Evolutionary conservation across 202 grass and related monocot species (phyloP).

Genomic region (Panicum virgatum): DNA sequence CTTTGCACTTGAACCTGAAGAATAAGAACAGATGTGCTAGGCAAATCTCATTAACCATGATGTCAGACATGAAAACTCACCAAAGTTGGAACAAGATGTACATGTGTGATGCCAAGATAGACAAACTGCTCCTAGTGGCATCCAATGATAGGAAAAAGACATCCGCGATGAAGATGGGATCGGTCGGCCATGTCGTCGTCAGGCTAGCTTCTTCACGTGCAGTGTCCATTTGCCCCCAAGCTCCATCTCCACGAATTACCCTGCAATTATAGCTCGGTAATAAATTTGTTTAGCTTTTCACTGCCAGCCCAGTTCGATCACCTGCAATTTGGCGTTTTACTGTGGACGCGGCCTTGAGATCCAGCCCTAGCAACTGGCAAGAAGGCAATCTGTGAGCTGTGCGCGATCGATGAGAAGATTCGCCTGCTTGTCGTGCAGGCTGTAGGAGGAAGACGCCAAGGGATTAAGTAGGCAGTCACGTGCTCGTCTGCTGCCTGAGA

Average conservation of each 20-base stretch:
- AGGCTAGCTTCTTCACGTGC: constrained; percentile 54
- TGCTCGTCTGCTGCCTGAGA: neutral
- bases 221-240: constrained; percentile 24
- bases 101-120: constrained; percentile 25
- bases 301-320: neutral
- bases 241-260: neutral
- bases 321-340: neutral
- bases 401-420: constrained; percentile 27
- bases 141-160: constrained; percentile 63
- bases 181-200: constrained; percentile 36
- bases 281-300: neutral
- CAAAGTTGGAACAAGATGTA: neutral
- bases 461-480: constrained; percentile 28
- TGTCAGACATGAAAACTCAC: neutral
- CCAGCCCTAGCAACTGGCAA: neutral
- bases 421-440: neutral
- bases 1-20: neutral
- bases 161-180: constrained; percentile 43
- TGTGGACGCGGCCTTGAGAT: neutral
- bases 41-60: neutral
- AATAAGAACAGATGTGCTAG: neutral
- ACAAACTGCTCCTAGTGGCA: constrained; percentile 26
- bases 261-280: neutral
- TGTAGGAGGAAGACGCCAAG: constrained; percentile 21
- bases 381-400: neutral